A percentile compares a stretch with the other conserved stretches of the same genome.
These are phyloP conservation scores for Mycena sp. DNA, from an alignment of 1,284 basidiomycete genomes.

Conservation along the genomic window DNA sequence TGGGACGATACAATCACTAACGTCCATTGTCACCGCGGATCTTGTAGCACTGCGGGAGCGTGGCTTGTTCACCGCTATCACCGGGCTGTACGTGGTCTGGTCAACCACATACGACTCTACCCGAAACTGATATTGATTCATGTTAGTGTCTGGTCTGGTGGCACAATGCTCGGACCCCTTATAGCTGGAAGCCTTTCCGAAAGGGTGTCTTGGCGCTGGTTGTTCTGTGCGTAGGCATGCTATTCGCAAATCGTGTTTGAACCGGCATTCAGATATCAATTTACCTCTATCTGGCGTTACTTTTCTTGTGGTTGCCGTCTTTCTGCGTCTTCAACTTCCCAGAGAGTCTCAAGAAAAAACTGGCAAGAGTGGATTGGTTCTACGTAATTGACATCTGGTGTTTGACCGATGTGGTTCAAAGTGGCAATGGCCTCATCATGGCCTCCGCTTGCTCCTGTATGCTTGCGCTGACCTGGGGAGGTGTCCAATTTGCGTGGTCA, in stretches of 20 bases:
- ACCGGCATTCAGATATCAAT: constrained; percentile 16
- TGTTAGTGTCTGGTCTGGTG: too few species aligned
- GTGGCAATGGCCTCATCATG: constrained; percentile 49
- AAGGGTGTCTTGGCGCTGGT: constrained; percentile 35
- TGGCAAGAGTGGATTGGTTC: too few species aligned
- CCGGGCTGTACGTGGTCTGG: constrained; percentile 11
- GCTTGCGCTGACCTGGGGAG: constrained; percentile 50
- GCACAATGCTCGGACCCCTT: too few species aligned
- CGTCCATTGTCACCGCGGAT: constrained; percentile 48
- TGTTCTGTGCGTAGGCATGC: too few species aligned
- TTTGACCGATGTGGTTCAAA: too few species aligned
- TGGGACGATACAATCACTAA: constrained; percentile 46
- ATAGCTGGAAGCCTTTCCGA: constrained; percentile 8
- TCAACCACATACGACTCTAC: background rate
- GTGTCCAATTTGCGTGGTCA: constrained; percentile 46
- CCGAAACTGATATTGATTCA: background rate
- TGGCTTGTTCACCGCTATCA: constrained; percentile 48
- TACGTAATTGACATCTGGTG: background rate
- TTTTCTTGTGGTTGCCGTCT: too few species aligned
- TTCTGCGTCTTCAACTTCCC: too few species aligned
- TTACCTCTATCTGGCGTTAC: too few species aligned
- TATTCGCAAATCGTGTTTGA: too few species aligned
- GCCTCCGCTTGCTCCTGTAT: constrained; percentile 38
- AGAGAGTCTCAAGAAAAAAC: too few species aligned
- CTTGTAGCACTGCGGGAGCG: constrained; percentile 48